These are phyloP conservation scores for Reticulascus tulasneorum DNA, from an alignment of 2,329 filamentous ascomycete species.

Conservation along the genomic window DNA sequence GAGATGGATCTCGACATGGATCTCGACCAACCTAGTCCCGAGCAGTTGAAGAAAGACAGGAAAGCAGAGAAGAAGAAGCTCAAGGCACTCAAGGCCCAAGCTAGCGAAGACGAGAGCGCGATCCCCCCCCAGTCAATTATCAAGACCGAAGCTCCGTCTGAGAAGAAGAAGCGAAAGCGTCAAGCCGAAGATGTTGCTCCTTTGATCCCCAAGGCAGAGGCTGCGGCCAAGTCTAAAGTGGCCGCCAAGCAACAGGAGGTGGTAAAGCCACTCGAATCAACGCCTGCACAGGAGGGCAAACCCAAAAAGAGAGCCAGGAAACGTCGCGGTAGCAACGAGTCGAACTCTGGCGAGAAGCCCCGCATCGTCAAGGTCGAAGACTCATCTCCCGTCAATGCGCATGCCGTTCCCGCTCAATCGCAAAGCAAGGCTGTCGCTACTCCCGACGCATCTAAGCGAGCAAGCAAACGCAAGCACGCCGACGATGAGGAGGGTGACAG, in stretches of 20 bases:
- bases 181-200: no score
- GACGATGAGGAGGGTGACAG: conserved; percentile 31
- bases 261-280: conserved; percentile 10
- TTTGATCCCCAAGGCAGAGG: no score
- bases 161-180: no score
- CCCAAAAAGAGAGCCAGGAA: conserved; percentile 35
- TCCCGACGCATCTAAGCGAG: conserved; percentile 9
- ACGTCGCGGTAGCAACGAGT: conserved; percentile 12
- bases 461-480: conserved; percentile 14
- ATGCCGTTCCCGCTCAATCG: not conserved
- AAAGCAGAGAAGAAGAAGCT: conserved; percentile 32
- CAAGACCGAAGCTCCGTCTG: no score
- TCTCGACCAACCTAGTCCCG: conserved; percentile 13
- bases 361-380: no score
- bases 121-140: no score
- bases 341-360: conserved; percentile 15
- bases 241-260: conserved; percentile 4
- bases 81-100: no score
- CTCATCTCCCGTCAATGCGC: conserved; percentile 7
- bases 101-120: no score
- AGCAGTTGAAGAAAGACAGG: conserved; percentile 22
- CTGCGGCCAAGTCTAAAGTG: not conserved
- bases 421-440: conserved; percentile 3
- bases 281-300: conserved; percentile 17
- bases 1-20: conserved; percentile 20